phyloP scores from a whole-genome alignment of 495 filamentous ascomycete species.

The Podospora comata region DNA sequence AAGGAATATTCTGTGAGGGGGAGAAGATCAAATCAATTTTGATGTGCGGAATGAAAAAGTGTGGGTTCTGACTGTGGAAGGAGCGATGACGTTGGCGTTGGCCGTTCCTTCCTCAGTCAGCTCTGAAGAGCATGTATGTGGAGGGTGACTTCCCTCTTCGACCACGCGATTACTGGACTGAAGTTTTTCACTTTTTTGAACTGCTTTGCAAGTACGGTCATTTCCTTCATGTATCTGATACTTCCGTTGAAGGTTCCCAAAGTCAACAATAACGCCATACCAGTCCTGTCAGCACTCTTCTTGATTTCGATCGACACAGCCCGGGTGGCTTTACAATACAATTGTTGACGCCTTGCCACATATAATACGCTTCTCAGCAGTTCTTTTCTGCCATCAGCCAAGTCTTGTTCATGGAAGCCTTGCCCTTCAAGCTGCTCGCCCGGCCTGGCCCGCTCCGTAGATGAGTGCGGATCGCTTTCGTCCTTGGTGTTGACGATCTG shows the following conservation, averaged over 20 bases:
- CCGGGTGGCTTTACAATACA: not conserved
- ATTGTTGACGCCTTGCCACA: not conserved
- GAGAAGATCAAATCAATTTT: not conserved
- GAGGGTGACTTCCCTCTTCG: not conserved
- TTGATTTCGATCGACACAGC: not conserved
- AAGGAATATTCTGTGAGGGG: not conserved
- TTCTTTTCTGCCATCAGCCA: not conserved
- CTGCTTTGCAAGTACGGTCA: not conserved
- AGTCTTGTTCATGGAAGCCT: not conserved
- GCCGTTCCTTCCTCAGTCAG: not conserved
- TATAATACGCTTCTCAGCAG: not conserved
- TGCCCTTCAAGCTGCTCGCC: not conserved
- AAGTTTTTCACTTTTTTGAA: not conserved
- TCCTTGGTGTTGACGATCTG: not conserved
- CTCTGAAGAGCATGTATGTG: not conserved
- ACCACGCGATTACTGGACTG: not conserved
- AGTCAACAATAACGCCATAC: not conserved
- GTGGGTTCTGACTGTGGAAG: too few relatives aligned
- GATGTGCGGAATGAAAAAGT: too few relatives aligned
- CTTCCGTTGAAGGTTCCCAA: not conserved
- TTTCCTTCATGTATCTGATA: not conserved
- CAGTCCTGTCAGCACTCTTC: not conserved
- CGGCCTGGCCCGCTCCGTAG: not conserved
- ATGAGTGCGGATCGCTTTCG: not conserved
- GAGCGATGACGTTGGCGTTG: too few relatives aligned